Base-by-base conservation (phyloP, 2,329 filamentous ascomycete species). In the Aspergillus sp. region DNA sequence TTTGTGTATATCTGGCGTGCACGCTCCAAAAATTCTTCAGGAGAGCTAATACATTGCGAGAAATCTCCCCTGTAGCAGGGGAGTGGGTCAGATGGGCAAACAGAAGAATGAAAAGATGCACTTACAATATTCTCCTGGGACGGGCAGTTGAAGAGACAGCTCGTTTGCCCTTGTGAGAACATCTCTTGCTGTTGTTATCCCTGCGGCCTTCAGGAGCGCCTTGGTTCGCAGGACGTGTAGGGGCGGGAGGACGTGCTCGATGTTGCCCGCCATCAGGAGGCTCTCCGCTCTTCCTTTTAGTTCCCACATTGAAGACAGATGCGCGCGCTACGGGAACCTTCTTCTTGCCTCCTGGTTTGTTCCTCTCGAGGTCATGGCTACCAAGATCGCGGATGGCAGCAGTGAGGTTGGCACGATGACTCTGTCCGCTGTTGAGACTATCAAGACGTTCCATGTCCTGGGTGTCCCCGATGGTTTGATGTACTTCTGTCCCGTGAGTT, bases 351-450 rank as follows among this genome's bases (percentile, higher is more conserved):
- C 17, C 5, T 17, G 38, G 20, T 24, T 50, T 42, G 13, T 35
- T 35, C 38, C 58, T 58, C 10, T 16, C 33, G 26, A 13, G 8
- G 45, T 45, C 6, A 42, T 63, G 56, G 9, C 50, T 58, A 16
- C 56, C 59, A 45, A 56, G 47, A 32, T 52, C 55, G 24, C 50
- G 59, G 24, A 68, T 53, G 7, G 45, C 43, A 14, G 61, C 59
- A 45, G 40, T 60, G 6, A 73, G 60, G 6, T 59, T 50, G 16
- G 62, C 58, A 48, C 73, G 67, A 55, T 76, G 73, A 20, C 54
- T 70, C 42, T 76, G 72, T 10, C 74, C 74, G 42, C 69, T 54
- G 43, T 69, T 60, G 3, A 76, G 50, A 14, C 61, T 56, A 42
- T 67, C 60, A 8, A 74, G 53, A 11, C 64, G 45, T 40, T 73